phyloP scores from a whole-genome alignment of 2,329 filamentous ascomycete species.

The Talaromyces sp. region DNA sequence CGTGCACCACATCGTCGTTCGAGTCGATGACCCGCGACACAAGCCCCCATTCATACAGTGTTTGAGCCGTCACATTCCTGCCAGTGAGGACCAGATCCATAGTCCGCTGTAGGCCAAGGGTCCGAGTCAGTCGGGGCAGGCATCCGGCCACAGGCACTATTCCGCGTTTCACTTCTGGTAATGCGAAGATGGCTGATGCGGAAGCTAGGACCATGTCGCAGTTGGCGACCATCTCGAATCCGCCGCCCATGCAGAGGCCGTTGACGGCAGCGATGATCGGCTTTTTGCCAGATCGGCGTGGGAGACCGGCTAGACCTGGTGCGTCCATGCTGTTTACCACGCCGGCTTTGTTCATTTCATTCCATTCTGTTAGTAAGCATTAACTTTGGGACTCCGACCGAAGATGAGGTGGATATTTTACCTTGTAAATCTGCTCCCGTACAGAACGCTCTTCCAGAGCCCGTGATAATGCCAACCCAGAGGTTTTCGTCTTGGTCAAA shows the following conservation, averaged over 20 bases:
- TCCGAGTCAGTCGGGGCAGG: slow-evolving; percentile 64
- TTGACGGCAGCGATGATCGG: slow-evolving; percentile 76
- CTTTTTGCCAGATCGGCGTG: slow-evolving; percentile 67
- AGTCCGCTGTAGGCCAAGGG: slow-evolving; percentile 67
- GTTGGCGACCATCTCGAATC: slow-evolving; percentile 73
- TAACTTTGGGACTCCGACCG: background rate
- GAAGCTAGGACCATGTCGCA: slow-evolving; percentile 62
- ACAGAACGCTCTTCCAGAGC: slow-evolving; percentile 64
- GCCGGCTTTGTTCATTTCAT: slow-evolving; percentile 59
- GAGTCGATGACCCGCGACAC: slow-evolving; percentile 63
- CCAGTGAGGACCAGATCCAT: slow-evolving; percentile 70
- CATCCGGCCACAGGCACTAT: slow-evolving; percentile 71
- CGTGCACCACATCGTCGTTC: slow-evolving; percentile 32
- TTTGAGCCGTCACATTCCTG: slow-evolving; percentile 56
- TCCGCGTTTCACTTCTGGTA: slow-evolving; percentile 71
- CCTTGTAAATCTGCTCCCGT: slow-evolving; percentile 61
- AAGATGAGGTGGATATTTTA: background rate
- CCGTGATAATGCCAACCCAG: slow-evolving; percentile 63
- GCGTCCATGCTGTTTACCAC: slow-evolving; percentile 34
- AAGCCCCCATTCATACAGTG: slow-evolving; percentile 65
- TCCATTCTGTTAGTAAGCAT: slow-evolving; percentile 28
- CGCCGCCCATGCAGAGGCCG: slow-evolving; percentile 71
- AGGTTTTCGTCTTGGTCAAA: slow-evolving; percentile 63
- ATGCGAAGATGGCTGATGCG: slow-evolving; percentile 59
- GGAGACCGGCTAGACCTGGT: slow-evolving; percentile 43